Evolutionary conservation across 2,329 filamentous ascomycete species (phyloP), one percentile per base, ranked within the genome.

Genomic region (Colletotrichum limetticola): DNA sequence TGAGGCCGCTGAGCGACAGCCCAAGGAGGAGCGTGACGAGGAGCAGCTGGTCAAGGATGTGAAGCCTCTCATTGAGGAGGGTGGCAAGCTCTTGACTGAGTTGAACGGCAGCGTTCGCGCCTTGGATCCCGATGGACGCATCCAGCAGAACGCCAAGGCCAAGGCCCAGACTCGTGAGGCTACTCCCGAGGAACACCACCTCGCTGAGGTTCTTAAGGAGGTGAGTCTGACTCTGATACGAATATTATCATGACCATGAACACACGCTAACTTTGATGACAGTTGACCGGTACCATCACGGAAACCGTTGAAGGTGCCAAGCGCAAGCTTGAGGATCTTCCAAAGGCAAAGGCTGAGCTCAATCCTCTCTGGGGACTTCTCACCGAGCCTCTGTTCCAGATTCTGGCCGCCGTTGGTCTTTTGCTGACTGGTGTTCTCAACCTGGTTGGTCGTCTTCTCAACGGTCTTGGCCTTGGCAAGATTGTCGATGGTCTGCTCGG

Each of bases 271-370:
- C 49, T n/a, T 32, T n/a, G 14, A 16, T 28, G 2, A 22, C 68
- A 91, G 84, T 88, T 98, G 72, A 96, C 95, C 0, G 92, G 92
- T 24, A 92, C 91, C 30, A 93, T 98, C 26, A 92, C 93, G 59
- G 91, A 92, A 78, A 94, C 92, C 28, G 96, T 98, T 77, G 95
- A 98, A 79, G 92, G 93, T 75, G 93, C 94, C 30, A 97, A 95
- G 90, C 94, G 93, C 86, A 94, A 94, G 86, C 93, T 98, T 74
- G 91, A 93, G 79, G 93, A 94, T 79, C 97, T 98, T 94, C 95
- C 95, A 6, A 93, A 97, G 77, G 95, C 95, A 56, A 97, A 98
- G 92, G 96, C 97, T 88, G 92, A 96, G 86, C 89, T 98, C 74
- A 98, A 96, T 85, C 95, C 95, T 12, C 90, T 98, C 35, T 97